Percentiles rank a stretch among this genome's conserved stretches.
phyloP scores from a whole-genome alignment of 768 basidiomycete genomes.

The Tubosaeta brunneosetosa region DNA sequence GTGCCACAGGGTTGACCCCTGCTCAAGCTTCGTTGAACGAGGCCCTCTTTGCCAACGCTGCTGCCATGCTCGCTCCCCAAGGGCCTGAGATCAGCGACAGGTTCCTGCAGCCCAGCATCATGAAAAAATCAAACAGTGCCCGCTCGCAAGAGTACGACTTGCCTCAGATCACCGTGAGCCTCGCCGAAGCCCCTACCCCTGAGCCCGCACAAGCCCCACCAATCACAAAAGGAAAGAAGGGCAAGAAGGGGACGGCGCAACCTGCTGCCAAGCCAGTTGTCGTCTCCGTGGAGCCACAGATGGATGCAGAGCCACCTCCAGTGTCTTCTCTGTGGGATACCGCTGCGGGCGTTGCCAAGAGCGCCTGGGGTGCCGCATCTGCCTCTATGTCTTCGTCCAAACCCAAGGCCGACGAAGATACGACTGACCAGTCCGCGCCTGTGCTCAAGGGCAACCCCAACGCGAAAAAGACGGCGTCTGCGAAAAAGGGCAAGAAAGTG shows the following conservation, averaged over 20 bases:
- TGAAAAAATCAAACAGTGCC: conserved; percentile 26
- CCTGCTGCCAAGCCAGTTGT: conserved; percentile 10
- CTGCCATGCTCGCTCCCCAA: conserved; percentile 11
- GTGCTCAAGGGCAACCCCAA: conserved; percentile 3
- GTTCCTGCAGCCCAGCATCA: conserved; percentile 14
- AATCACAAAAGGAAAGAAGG: conserved; percentile 21
- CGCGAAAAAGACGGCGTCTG: conserved; percentile 9
- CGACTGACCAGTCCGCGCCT: not conserved
- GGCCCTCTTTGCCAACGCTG: conserved; percentile 21
- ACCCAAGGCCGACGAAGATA: conserved; percentile 1
- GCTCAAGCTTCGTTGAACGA: conserved; percentile 24
- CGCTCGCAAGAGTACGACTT: conserved; percentile 25
- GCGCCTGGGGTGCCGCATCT: conserved; percentile 6
- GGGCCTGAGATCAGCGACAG: conserved; percentile 4
- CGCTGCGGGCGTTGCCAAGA: conserved; percentile 10
- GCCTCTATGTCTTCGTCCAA: conserved; percentile 2
- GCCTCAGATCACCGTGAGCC: conserved; percentile 25
- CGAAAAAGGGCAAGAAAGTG: conserved; percentile 25
- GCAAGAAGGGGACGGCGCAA: conserved; percentile 19
- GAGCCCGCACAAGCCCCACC: conserved; percentile 11
- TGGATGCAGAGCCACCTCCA: conserved; percentile 21
- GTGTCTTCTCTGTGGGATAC: conserved; percentile 17
- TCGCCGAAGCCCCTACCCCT: conserved; percentile 11
- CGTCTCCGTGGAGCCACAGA: conserved; percentile 15
- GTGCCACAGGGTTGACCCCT: conserved; percentile 8